Evolutionary conservation across 352 stramenopile species (phyloP), one percentile per base, ranked within the genome.

Genomic region (Phytophthora parvispora): DNA sequence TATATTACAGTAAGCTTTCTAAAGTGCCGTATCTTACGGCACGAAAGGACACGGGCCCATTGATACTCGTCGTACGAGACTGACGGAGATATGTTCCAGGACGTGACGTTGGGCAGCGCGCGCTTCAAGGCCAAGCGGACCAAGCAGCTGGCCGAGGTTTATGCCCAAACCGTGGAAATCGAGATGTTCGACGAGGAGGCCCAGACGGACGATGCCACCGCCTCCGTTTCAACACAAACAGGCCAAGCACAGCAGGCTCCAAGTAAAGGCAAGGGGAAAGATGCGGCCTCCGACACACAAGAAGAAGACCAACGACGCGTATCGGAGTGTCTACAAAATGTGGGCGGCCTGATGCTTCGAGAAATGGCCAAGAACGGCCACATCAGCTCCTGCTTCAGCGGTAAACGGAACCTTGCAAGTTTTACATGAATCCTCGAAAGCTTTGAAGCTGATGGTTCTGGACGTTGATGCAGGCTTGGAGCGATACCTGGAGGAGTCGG

Each of bases 51-150:
- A 15, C 32, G 18, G 12, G 18, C 32, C 5, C 32, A n/a, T 40
- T 40, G 32, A 40, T 15, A 38, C 32, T 38, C 32, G 32, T n/a
- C 32, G n/a, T n/a, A n/a, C n/a, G n/a, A n/a, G 1, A 16, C 32
- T 40, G 13, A 40, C 10, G 32, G 32, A 18, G 32, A 43, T 16
- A 91, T 91, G 81, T 91, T 93, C 61, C 74, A 89, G 70, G 83
- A 91, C 54, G 83, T 88, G 65, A 66, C 28, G 15, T 58, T 90
- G 10, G 83, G 81, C 25, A 74, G 67, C 48, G 68, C 81, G 3
- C 69, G 78, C 61, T 93, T 91, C 69, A 84, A 83, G 69, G 80
- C 69, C 69, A 87, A 86, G 73, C 72, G 60, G 25, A 75, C 74
- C 10, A 78, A 78, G 62, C 72, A 80, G 56, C 73, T 61, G 34